Conservation (phyloP, 768 basidiomycete species). For the Termitomyces sp. region DNA sequence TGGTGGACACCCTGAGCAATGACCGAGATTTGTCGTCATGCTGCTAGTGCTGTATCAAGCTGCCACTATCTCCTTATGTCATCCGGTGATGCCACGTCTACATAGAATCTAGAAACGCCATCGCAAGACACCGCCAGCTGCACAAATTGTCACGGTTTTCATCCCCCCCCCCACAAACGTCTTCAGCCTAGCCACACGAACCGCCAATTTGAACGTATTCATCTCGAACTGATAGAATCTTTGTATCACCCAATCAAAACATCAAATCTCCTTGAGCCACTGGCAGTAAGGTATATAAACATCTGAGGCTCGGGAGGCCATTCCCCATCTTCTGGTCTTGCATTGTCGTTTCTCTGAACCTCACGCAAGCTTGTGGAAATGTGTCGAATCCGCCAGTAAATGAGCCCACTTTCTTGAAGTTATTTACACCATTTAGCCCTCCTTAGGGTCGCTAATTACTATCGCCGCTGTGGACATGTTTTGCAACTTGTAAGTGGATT, state of each 20-base stretch:
- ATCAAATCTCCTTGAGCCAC: neutral
- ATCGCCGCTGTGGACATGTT: slow-evolving; percentile 10
- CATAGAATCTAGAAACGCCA: neutral
- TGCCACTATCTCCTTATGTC: neutral
- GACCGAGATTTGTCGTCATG: neutral
- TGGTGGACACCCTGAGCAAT: neutral
- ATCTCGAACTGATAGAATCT: neutral
- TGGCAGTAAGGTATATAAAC: neutral
- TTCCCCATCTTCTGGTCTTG: neutral
- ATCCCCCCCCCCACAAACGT: neutral
- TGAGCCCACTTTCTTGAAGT: neutral
- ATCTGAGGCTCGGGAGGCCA: neutral
- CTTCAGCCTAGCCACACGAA: neutral
- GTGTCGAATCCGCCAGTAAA: slow-evolving; percentile 12
- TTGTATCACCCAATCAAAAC: neutral
- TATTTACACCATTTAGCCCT: neutral
- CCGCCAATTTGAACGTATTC: too few species aligned
- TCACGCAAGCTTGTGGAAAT: neutral
- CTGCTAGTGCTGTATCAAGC: neutral
- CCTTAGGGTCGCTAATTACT: slow-evolving; percentile 9
- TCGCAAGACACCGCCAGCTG: neutral
- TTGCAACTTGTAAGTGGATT: slow-evolving; percentile 5
- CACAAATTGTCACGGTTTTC: neutral
- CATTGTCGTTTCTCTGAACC: neutral
- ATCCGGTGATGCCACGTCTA: neutral